Evolutionary conservation across 331 rosid species (phyloP), one percentile per base, ranked within the genome.

Genomic region (Phaseolus coccineus): DNA sequence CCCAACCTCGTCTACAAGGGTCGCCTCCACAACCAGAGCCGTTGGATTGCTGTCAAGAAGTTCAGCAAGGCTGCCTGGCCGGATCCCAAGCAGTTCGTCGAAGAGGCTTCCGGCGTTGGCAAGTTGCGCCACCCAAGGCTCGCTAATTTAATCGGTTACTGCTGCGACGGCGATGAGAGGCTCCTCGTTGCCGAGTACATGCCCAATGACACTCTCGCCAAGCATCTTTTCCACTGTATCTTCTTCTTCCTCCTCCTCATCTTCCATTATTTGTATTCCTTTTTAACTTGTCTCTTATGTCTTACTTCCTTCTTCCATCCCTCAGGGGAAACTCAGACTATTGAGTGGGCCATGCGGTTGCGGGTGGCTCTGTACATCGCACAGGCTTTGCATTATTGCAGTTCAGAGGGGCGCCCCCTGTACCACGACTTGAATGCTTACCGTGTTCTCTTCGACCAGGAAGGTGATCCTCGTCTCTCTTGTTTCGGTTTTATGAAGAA

Each of bases 401-500:
- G 93, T 76, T 80, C 94, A 0, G 91, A 93, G 84, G 98, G 99
- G 27, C 92, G 90, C 30, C 93, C 90, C 0, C 71, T 96, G 39
- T 96, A 96, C 87, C 98, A 96, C 72, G 99, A 93, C 84, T 89
- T 96, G 90, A 96, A 96, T 88, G 97, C 97, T 50, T 96, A 96
- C 69, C 87, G 99, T 61, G 97, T 96, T 85, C 99, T 96, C 58
- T 96, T 96, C 59, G 97, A 96, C 39, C 94, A 91, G 93, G 92
- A 89, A 69, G 99, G 99, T 58, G 95, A 91, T 89, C 98, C 99
- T 1, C 97, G 98, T 15, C 97, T 95, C 46, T 95, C 99, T 35
- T 95, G 99, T 86, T 96, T 96, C 73, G 99, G 99, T 75, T 88
- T 96, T 69, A 93, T 96, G 97, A 96, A 94, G 84, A 93, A 96